Base-by-base conservation (phyloP, 169 alveolate species). In the Hepatocystis sp. region DNA sequence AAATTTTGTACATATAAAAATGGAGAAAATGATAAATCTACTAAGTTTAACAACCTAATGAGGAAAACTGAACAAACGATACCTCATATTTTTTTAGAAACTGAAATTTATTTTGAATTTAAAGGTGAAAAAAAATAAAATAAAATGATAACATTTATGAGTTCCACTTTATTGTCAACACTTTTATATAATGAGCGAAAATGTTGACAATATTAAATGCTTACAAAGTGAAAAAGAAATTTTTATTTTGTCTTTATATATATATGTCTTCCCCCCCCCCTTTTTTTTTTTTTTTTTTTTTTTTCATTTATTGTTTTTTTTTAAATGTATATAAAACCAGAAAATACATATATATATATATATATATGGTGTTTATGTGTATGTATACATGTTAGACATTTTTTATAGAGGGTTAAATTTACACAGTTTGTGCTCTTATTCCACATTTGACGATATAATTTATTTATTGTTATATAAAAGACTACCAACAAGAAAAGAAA, bases 21-120 rank as follows among this genome's bases (percentile, higher is more conserved):
- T 25, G 4, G 17, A 17, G 65, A 36, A 3, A 60, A 34, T 27
- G 21, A 23, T n/a, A 19, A 17, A 23, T n/a, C n/a, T n/a, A n/a
- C n/a, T n/a, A n/a, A n/a, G n/a, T n/a, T n/a, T n/a, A n/a, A n/a
- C n/a, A n/a, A n/a, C n/a, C n/a, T n/a, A n/a, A n/a, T n/a, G 23
- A 28, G 23, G 34, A 55, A 4, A 0, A 28, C 34, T 0, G 25
- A 53, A 25, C 10, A 11, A 7, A n/a, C 47, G 13, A 30, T 44
- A 11, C 39, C 86, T 13, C 44, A 49, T 21, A 32, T 71, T 60
- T 13, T 71, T 21, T 10, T 71, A n/a, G 86, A 71, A 34, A 40
- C 86, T 1, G 86, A 71, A 71, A 55, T 71, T 44, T 71, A 30
- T 40, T 36, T 56, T 27, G 86, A 71, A 19, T 46, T 40, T 30